Percentiles rank a stretch among this genome's conserved stretches.
These are phyloP conservation scores for Rhizoclosmatium sp. DNA, from an alignment of 192 early-diverging fungal genomes.

Conservation along the genomic window DNA sequence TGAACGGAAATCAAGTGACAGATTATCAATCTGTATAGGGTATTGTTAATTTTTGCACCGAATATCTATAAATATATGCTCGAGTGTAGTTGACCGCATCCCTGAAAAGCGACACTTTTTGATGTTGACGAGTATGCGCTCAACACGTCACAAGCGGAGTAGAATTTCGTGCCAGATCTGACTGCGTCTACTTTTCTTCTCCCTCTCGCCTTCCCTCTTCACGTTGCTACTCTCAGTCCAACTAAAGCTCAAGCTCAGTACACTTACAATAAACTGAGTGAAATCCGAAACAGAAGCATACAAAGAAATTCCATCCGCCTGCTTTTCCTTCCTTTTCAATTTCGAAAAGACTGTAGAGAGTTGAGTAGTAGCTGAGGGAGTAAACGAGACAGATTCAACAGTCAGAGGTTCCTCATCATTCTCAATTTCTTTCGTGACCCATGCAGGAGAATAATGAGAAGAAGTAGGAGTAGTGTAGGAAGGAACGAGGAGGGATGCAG, in stretches of 20 bases:
- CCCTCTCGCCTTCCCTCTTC: too few species aligned
- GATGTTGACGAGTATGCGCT: background rate
- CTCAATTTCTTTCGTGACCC: conserved; percentile 28
- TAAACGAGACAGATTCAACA: conserved; percentile 2
- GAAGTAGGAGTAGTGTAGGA: background rate
- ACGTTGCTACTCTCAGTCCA: too few species aligned
- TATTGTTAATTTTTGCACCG: too few species aligned
- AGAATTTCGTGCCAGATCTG: too few species aligned
- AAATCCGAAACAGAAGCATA: background rate
- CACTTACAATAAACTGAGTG: conserved; percentile 3
- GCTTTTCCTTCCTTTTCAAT: background rate
- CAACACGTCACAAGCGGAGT: too few species aligned
- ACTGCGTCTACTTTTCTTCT: too few species aligned
- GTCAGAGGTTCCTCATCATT: conserved; percentile 17
- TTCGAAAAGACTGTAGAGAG: background rate
- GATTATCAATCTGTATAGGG: conserved; percentile 6
- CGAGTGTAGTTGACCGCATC: background rate
- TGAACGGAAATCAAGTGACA: conserved; percentile 32
- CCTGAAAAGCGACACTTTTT: background rate
- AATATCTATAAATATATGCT: background rate
- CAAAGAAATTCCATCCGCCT: conserved; percentile 5
- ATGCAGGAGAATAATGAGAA: conserved; percentile 12
- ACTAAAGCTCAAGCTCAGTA: background rate
- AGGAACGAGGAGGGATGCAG: background rate
- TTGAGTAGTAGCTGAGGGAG: background rate